Conservation (phyloP, 768 basidiomycete genomes). For the Tulasnella sp. region DNA sequence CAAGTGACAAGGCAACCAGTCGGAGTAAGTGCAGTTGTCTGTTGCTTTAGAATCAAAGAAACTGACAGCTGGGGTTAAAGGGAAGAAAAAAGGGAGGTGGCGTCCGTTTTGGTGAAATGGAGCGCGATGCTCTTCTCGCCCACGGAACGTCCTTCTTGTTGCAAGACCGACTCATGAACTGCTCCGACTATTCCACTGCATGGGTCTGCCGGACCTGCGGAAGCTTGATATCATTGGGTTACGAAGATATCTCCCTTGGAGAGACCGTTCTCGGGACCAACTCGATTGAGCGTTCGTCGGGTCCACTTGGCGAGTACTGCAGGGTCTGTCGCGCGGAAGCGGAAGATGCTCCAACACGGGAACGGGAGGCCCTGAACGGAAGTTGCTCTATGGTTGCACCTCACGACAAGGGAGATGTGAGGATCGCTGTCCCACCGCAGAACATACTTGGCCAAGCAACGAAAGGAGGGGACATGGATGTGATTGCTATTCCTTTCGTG, state of each 20-base stretch:
- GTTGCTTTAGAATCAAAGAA: neutral
- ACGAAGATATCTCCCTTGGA: slow-evolving; percentile 79
- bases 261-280: slow-evolving; percentile 53
- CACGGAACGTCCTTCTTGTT: slow-evolving; percentile 98
- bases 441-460: slow-evolving; percentile 56
- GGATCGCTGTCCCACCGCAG: slow-evolving; percentile 61
- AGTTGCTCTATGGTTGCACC: slow-evolving; percentile 36
- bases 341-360: slow-evolving; percentile 58
- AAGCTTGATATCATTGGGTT: slow-evolving; percentile 91
- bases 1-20: slow-evolving; percentile 74
- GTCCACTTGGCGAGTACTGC: slow-evolving; percentile 90
- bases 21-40: slow-evolving; percentile 56
- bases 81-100: slow-evolving; percentile 98
- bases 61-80: slow-evolving; percentile 41
- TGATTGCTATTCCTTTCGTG: slow-evolving; percentile 93
- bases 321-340: slow-evolving; percentile 78
- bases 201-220: slow-evolving; percentile 99
- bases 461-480: slow-evolving; percentile 83
- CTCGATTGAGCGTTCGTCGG: slow-evolving; percentile 50
- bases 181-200: slow-evolving; percentile 97
- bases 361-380: slow-evolving; percentile 58
- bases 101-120: slow-evolving; percentile 99
- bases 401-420: slow-evolving; percentile 43
- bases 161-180: slow-evolving; percentile 99
- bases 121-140: slow-evolving; percentile 96